Evolutionary conservation across 2,329 filamentous ascomycete species (phyloP).

Genomic region (Cladorrhinum sp.): DNA sequence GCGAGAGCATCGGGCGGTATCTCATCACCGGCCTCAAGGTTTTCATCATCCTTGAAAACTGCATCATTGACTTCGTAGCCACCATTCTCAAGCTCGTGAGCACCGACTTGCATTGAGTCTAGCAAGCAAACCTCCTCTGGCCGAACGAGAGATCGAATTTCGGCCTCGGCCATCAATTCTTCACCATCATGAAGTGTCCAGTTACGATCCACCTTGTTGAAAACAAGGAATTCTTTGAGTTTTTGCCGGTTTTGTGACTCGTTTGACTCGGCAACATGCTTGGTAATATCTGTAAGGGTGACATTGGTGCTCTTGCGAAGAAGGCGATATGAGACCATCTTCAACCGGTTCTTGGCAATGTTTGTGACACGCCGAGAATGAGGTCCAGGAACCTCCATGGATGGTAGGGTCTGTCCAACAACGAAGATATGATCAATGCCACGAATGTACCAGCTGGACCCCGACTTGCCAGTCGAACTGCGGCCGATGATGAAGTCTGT

Average conservation of each 20-base stretch:
- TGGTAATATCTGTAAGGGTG: constrained; percentile 80
- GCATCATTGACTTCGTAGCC: constrained; percentile 71
- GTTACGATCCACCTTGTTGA: constrained; percentile 81
- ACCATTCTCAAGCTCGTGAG: constrained; percentile 85
- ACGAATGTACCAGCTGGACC: constrained; percentile 76
- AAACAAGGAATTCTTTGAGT: constrained; percentile 92
- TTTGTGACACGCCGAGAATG: constrained; percentile 95
- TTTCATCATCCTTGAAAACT: constrained; percentile 61
- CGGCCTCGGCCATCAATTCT: constrained; percentile 72
- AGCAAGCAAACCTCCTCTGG: constrained; percentile 93
- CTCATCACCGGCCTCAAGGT: constrained; percentile 59
- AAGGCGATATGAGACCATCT: constrained; percentile 91
- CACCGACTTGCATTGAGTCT: constrained; percentile 94
- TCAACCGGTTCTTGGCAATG: constrained; percentile 92
- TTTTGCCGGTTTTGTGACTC: constrained; percentile 96
- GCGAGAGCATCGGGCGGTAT: constrained; percentile 70
- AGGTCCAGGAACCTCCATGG: constrained; percentile 86
- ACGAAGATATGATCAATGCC: constrained; percentile 89
- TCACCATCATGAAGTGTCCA: constrained; percentile 78
- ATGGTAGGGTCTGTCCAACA: constrained; percentile 90
- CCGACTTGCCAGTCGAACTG: constrained; percentile 74
- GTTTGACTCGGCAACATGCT: constrained; percentile 86
- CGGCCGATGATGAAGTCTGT: constrained; percentile 87
- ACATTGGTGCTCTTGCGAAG: constrained; percentile 73
- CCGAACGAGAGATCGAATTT: constrained; percentile 83